These are phyloP conservation scores for Penicillium maclennaniae DNA, from an alignment of 495 filamentous ascomycete species.

Conservation along the genomic window DNA sequence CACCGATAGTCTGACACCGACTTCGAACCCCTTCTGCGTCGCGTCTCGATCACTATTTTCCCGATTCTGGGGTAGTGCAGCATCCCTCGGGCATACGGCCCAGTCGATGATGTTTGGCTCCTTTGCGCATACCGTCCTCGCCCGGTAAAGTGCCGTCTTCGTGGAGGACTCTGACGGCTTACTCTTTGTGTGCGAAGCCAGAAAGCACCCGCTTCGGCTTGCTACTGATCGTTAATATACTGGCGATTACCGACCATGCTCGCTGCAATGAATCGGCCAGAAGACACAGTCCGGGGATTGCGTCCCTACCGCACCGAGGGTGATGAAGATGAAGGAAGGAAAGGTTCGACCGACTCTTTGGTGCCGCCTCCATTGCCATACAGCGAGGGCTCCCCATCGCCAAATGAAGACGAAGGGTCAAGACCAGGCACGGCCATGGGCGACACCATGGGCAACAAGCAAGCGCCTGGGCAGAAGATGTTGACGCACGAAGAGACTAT, in stretches of 20 bases:
- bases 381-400: slow-evolving; percentile 26
- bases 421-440: slow-evolving; percentile 30
- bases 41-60: background rate
- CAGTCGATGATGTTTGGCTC: slow-evolving; percentile 17
- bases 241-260: slow-evolving; percentile 23
- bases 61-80: slow-evolving; percentile 1
- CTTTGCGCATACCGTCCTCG: background rate
- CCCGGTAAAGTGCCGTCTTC: slow-evolving; percentile 4
- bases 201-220: background rate
- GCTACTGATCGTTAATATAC: slow-evolving; percentile 1
- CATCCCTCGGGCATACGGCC: background rate
- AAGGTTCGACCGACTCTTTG: slow-evolving; percentile 22
- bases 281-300: slow-evolving; percentile 37
- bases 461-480: slow-evolving; percentile 22
- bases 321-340: slow-evolving; percentile 32
- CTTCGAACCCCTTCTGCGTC: background rate
- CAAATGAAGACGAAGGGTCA: slow-evolving; percentile 35
- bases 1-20: background rate
- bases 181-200: background rate
- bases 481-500: slow-evolving; percentile 46
- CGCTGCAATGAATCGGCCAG: slow-evolving; percentile 38
- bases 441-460: slow-evolving; percentile 20
- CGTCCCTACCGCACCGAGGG: slow-evolving; percentile 31
- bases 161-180: background rate
- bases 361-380: slow-evolving; percentile 21